Conservation (phyloP, 2,329 filamentous ascomycete species). For the Dichotomopilus funicola region DNA sequence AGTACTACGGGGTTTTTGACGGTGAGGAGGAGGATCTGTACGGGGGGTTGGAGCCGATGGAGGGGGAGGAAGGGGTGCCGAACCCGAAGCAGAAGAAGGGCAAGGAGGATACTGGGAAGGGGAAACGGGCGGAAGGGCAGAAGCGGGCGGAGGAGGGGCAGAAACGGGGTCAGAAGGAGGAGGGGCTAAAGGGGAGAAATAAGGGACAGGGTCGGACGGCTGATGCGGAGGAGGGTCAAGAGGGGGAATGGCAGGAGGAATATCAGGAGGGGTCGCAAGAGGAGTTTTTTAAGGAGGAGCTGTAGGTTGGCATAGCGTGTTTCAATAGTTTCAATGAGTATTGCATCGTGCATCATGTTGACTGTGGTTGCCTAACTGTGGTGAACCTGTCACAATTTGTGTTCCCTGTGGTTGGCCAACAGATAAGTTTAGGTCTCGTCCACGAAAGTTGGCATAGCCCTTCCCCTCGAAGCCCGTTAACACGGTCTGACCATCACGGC, state of each 20-base stretch:
- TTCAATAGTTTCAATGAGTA: too few species aligned
- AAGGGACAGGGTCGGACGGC: neutral
- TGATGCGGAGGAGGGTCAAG: neutral
- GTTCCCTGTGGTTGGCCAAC: too few species aligned
- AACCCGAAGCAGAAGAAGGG: neutral
- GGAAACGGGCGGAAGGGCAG: neutral
- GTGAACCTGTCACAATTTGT: too few species aligned
- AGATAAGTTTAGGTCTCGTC: too few species aligned
- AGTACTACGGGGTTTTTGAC: constrained; percentile 12
- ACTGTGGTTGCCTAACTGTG: too few species aligned
- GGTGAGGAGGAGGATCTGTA: constrained; percentile 28
- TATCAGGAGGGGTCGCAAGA: constrained; percentile 43
- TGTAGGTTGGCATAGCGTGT: constrained; percentile 30
- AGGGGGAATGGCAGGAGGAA: neutral
- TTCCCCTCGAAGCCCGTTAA: too few species aligned
- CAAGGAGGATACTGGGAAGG: neutral
- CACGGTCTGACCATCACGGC: too few species aligned
- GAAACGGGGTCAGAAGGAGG: neutral
- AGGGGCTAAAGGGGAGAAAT: neutral
- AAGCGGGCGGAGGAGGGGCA: neutral
- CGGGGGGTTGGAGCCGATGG: neutral
- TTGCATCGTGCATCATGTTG: too few species aligned
- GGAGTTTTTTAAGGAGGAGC: constrained; percentile 47
- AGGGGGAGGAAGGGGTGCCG: neutral
- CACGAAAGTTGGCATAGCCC: too few species aligned